Conservation (phyloP, 2,329 filamentous ascomycete genomes). For the Phialophora chinensis region DNA sequence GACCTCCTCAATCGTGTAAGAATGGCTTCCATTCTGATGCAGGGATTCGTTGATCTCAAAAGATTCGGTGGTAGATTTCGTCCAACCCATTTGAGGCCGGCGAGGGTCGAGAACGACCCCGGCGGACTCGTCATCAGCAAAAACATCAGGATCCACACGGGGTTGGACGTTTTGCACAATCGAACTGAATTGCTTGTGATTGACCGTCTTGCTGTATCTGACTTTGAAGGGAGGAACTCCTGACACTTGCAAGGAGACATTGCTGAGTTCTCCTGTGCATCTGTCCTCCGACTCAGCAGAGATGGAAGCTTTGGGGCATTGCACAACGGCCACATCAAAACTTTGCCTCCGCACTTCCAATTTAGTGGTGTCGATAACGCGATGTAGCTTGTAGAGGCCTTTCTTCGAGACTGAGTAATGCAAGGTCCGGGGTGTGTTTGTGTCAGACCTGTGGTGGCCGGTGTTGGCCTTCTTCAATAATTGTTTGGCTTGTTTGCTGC, state of each 20-base stretch:
- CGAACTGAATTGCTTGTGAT: constrained; percentile 80
- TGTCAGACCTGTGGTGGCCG: constrained; percentile 54
- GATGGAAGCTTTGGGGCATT: constrained; percentile 80
- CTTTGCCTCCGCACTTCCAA: constrained; percentile 81
- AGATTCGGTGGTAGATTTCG: constrained; percentile 72
- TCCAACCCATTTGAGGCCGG: constrained; percentile 71
- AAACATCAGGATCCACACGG: constrained; percentile 79
- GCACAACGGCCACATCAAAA: constrained; percentile 81
- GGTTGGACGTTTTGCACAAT: constrained; percentile 94
- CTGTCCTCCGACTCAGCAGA: constrained; percentile 68
- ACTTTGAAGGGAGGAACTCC: constrained; percentile 92
- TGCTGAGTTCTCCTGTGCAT: constrained; percentile 86
- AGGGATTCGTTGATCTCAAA: constrained; percentile 92
- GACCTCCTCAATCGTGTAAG: constrained; percentile 90
- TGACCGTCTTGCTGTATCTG: constrained; percentile 87
- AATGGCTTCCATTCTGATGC: constrained; percentile 77
- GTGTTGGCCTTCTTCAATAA: constrained; percentile 75
- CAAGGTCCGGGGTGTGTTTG: constrained; percentile 67
- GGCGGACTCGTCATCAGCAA: constrained; percentile 66
- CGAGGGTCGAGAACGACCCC: constrained; percentile 63
- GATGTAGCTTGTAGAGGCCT: constrained; percentile 82
- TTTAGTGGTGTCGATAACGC: constrained; percentile 90
- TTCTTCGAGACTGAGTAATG: constrained; percentile 80
- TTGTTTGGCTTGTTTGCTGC: constrained; percentile 73
- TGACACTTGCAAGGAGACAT: constrained; percentile 79